Conservation (phyloP, 169 alveolate species). For the Eimeria sp. region DNA sequence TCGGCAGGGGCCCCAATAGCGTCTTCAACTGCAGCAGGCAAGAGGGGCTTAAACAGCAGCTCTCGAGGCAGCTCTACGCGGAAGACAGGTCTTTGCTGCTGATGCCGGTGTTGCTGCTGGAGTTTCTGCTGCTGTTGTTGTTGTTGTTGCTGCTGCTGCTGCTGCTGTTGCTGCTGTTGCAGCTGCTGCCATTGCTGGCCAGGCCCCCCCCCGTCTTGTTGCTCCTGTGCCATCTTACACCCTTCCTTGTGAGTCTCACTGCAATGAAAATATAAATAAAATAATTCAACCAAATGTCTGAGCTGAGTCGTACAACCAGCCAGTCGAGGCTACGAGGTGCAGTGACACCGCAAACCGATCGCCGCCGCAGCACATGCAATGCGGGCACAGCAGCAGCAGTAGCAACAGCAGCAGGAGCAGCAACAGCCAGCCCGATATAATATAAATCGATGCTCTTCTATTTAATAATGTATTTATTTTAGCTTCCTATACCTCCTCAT, state of each 20-base stretch:
- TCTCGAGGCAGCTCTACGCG: constrained; percentile 13
- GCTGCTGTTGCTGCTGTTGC: not conserved
- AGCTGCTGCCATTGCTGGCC: not conserved
- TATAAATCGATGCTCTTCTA: not conserved
- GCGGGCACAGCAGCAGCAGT: constrained; percentile 15
- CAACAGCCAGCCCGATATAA: not conserved
- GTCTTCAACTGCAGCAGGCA: constrained; percentile 8
- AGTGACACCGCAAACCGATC: not conserved
- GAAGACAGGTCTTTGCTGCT: constrained; percentile 38
- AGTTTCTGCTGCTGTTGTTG: not conserved
- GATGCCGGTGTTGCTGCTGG: not conserved
- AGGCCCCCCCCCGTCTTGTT: not conserved
- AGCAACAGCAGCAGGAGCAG: constrained; percentile 12
- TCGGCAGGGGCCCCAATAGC: constrained; percentile 8
- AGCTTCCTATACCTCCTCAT: not conserved
- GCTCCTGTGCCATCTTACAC: not conserved
- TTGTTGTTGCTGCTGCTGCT: constrained; percentile 10
- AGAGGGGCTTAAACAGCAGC: constrained; percentile 27
- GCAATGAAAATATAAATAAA: not conserved
- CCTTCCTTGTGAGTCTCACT: not conserved
- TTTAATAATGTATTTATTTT: not conserved
- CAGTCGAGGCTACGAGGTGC: not conserved
- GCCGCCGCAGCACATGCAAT: constrained; percentile 4
- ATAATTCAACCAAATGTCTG: not conserved
- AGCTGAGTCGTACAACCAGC: not conserved